phyloP scores from a whole-genome alignment of 2,329 filamentous ascomycete genomes.

The Dichotomopilus funicola region DNA sequence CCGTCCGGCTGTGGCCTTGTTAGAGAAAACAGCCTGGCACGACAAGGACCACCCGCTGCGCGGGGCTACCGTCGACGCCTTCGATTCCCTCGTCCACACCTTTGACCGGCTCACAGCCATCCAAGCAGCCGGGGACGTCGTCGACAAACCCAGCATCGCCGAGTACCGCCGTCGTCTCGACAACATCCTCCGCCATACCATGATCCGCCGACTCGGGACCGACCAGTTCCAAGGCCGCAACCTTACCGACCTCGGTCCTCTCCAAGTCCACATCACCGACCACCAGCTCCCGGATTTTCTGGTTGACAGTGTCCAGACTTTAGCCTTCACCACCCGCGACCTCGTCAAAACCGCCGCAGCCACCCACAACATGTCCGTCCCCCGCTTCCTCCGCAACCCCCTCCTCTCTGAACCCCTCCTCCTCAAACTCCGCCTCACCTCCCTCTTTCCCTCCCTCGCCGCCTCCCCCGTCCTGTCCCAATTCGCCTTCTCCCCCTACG shows the following conservation, averaged over 20 bases:
- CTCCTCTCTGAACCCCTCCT: constrained; percentile 6
- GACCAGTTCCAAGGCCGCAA: constrained; percentile 17
- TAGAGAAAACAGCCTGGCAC: constrained; percentile 12
- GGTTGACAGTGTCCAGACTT: background rate
- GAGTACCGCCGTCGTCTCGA: constrained; percentile 14
- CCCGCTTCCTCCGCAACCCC: constrained; percentile 6
- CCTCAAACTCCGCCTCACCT: constrained; percentile 18
- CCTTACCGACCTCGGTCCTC: constrained; percentile 17
- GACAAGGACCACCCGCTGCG: constrained; percentile 5
- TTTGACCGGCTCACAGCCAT: constrained; percentile 4
- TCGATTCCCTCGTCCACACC: constrained; percentile 10
- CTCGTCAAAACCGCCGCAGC: background rate
- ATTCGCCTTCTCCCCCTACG: constrained; percentile 15
- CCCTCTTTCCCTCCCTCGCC: constrained; percentile 19
- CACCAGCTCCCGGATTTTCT: constrained; percentile 12
- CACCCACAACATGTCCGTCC: background rate
- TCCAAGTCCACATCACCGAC: constrained; percentile 20
- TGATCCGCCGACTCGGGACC: constrained; percentile 20
- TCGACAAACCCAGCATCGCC: background rate
- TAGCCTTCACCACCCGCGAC: constrained; percentile 9
- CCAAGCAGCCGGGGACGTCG: constrained; percentile 8
- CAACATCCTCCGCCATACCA: constrained; percentile 12
- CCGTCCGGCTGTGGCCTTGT: constrained; percentile 9
- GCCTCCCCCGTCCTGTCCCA: background rate
- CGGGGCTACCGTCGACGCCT: constrained; percentile 1